phyloP scores from a whole-genome alignment of 2,329 filamentous ascomycete genomes.

The Pestalotiopsis sp. region DNA sequence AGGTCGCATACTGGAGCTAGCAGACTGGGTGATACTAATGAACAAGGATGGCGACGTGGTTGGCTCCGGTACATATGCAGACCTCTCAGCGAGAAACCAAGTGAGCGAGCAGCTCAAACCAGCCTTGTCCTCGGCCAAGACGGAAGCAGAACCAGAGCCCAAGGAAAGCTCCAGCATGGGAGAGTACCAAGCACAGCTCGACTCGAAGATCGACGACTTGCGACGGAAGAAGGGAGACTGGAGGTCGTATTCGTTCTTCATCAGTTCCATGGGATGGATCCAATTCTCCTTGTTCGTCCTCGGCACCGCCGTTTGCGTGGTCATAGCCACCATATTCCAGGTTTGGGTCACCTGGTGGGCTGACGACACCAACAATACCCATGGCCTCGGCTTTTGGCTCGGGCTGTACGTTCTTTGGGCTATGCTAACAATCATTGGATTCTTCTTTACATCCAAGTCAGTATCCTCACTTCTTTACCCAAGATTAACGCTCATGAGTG shows the following conservation, averaged over 20 bases:
- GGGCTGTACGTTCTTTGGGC: background rate
- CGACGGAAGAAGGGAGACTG: conserved; percentile 12
- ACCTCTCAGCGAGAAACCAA: background rate
- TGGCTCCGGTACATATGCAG: conserved; percentile 2
- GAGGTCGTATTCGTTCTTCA: conserved; percentile 9
- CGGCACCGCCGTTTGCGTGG: background rate
- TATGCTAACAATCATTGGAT: background rate
- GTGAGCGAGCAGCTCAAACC: background rate
- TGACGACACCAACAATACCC: background rate
- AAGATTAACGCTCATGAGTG: background rate
- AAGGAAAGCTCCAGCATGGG: background rate
- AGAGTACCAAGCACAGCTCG: conserved; percentile 2
- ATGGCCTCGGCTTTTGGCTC: background rate
- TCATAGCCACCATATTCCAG: background rate
- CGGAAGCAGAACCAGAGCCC: background rate
- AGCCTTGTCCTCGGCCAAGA: background rate
- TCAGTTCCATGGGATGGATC: conserved; percentile 8
- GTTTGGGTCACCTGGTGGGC: conserved; percentile 4
- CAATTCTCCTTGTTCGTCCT: background rate
- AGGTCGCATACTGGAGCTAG: conserved; percentile 2
- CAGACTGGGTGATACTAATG: conserved; percentile 3
- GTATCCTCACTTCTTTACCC: background rate
- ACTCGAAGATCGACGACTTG: conserved; percentile 2
- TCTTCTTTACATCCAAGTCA: background rate
- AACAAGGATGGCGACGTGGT: conserved; percentile 1